Evolutionary conservation across 164 flowering plant species (phyloP).

Genomic region (Brasenia schreberi): DNA sequence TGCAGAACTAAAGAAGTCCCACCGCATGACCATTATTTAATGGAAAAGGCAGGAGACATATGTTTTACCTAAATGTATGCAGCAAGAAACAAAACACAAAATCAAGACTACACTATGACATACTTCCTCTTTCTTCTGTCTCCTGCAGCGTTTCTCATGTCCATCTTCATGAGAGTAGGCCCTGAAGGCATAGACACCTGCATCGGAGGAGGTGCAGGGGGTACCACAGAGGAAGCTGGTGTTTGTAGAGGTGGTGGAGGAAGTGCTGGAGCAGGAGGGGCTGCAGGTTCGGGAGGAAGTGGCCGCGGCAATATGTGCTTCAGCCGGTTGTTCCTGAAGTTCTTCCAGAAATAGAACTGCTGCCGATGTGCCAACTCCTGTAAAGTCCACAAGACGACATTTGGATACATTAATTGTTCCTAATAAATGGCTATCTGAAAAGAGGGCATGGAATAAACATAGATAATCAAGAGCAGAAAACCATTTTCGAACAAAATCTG

Average conservation of each 20-base stretch:
- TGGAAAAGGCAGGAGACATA: not conserved
- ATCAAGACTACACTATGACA: not conserved
- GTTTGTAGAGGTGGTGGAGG: constrained; percentile 23
- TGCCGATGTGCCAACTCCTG: constrained; percentile 97
- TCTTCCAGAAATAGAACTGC: constrained; percentile 93
- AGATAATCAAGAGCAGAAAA: not conserved
- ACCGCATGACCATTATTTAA: not conserved
- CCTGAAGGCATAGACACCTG: constrained; percentile 51
- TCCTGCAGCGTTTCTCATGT: constrained; percentile 41
- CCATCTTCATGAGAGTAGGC: constrained; percentile 39
- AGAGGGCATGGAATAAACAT: not conserved
- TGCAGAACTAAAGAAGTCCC: not conserved
- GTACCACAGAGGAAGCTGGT: constrained; percentile 18
- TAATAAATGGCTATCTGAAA: not conserved
- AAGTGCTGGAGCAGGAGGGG: constrained; percentile 30
- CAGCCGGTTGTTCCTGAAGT: constrained; percentile 77
- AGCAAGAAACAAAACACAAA: constrained; percentile 15
- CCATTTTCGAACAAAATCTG: not conserved
- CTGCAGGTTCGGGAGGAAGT: constrained; percentile 53
- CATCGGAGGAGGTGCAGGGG: constrained; percentile 61
- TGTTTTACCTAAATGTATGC: not conserved
- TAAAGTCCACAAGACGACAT: not conserved
- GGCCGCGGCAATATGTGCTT: constrained; percentile 83
- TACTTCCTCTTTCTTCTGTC: constrained; percentile 91
- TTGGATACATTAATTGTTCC: too few relatives aligned